These are phyloP conservation scores for Astragalus glycyphyllos DNA, from an alignment of 306 rosid genomes.

Conservation along the genomic window DNA sequence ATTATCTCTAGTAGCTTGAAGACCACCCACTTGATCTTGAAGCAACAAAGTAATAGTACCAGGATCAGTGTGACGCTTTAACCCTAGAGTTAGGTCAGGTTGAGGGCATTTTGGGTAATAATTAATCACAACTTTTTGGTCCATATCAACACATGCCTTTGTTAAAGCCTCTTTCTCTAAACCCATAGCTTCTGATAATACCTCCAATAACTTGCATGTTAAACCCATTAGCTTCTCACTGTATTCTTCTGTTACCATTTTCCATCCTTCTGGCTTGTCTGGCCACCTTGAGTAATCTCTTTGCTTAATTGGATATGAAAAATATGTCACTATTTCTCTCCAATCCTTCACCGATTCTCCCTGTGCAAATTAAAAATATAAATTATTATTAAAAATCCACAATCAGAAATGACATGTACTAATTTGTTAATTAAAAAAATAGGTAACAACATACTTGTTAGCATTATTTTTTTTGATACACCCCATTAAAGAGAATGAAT, in stretches of 20 bases:
- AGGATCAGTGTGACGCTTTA: constrained; percentile 89
- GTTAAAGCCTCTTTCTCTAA: constrained; percentile 75
- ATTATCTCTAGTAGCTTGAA: constrained; percentile 80
- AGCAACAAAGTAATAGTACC: constrained; percentile 90
- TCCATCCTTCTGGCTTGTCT: constrained; percentile 82
- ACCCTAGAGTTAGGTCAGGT: constrained; percentile 88
- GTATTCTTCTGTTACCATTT: constrained; percentile 61
- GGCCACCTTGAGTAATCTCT: constrained; percentile 90
- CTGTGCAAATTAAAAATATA: constrained; percentile 34
- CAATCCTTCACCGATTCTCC: constrained; percentile 83
- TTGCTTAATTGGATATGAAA: constrained; percentile 62
- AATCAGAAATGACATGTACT: too few species aligned
- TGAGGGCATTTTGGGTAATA: constrained; percentile 90
- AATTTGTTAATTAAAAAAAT: too few species aligned
- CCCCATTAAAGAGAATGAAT: background rate
- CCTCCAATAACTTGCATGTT: constrained; percentile 74
- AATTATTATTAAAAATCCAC: too few species aligned
- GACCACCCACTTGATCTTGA: constrained; percentile 94
- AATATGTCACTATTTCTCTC: constrained; percentile 87
- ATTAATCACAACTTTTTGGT: constrained; percentile 81
- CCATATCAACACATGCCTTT: constrained; percentile 88
- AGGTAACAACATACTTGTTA: too few species aligned
- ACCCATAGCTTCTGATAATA: constrained; percentile 89
- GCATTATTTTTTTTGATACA: too few species aligned
- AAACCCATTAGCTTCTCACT: constrained; percentile 75